A percentile compares a stretch with the other conserved stretches of the same genome.
These are phyloP conservation scores for Murraya paniculata DNA, from an alignment of 345 rosid genomes.

Conservation along the genomic window DNA sequence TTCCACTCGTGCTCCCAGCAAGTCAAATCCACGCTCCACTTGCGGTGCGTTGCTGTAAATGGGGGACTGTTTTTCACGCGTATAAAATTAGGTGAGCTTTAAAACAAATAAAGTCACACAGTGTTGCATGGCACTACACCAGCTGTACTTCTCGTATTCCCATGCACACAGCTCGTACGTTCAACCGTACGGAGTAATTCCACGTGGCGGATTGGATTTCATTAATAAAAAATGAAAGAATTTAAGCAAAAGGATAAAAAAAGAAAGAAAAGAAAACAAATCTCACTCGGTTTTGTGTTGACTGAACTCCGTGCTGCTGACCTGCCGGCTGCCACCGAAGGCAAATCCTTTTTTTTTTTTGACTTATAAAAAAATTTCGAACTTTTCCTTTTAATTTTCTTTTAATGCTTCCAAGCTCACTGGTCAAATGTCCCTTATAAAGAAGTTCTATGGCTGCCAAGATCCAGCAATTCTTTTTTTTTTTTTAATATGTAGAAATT, in stretches of 20 bases:
- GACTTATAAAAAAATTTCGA: too few species aligned
- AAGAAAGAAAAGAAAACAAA: background rate
- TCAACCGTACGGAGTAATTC: background rate
- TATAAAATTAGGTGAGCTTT: background rate
- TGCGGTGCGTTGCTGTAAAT: background rate
- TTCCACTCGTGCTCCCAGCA: background rate
- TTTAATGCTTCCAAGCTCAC: too few species aligned
- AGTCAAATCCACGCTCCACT: background rate
- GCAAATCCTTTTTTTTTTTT: too few species aligned
- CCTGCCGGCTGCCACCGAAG: too few species aligned
- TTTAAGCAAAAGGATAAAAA: too few species aligned
- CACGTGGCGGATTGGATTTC: background rate
- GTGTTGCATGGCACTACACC: too few species aligned
- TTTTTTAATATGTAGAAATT: too few species aligned
- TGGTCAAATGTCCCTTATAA: too few species aligned
- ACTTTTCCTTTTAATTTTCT: too few species aligned
- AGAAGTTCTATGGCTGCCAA: too few species aligned
- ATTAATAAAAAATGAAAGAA: background rate
- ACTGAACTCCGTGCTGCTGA: background rate
- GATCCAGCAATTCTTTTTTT: too few species aligned
- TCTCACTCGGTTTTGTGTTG: conserved; percentile 8
- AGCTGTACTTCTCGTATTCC: background rate
- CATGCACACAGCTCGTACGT: background rate
- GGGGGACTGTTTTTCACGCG: background rate
- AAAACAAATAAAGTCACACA: background rate